phyloP scores from a whole-genome alignment of 2,329 filamentous ascomycete species.

The Drechslerella dactyloides region DNA sequence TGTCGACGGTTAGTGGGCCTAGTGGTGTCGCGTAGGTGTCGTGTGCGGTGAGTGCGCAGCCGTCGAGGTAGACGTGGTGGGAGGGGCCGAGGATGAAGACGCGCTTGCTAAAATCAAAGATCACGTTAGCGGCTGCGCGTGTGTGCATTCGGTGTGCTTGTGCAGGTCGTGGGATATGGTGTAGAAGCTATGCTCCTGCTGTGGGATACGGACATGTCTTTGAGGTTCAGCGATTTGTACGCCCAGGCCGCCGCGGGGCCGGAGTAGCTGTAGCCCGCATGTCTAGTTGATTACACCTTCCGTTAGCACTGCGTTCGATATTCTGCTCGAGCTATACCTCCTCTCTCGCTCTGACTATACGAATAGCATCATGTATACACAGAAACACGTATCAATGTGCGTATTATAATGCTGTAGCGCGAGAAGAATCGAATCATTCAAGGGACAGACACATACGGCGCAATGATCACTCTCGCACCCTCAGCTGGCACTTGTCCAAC shows the following conservation, averaged over 20 bases:
- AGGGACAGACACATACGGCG: constrained; percentile 75
- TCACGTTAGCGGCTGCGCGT: constrained; percentile 5
- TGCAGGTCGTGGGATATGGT: constrained; percentile 14
- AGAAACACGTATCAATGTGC: too few species aligned
- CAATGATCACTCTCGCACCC: constrained; percentile 81
- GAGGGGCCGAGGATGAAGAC: constrained; percentile 93
- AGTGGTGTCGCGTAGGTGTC: constrained; percentile 75
- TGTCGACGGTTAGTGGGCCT: constrained; percentile 72
- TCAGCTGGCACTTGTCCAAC: constrained; percentile 60
- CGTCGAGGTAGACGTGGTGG: constrained; percentile 80
- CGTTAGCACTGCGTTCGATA: constrained; percentile 3
- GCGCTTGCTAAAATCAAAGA: constrained; percentile 77
- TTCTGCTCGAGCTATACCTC: too few species aligned
- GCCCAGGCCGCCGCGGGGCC: constrained; percentile 92
- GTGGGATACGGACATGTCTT: constrained; percentile 65
- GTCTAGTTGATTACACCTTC: constrained; percentile 64
- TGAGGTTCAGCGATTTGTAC: constrained; percentile 85
- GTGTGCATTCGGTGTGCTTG: constrained; percentile 18
- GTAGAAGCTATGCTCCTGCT: background rate
- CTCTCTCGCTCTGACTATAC: too few species aligned
- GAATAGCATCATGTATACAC: too few species aligned
- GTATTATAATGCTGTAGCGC: too few species aligned
- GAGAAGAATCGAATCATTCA: too few species aligned
- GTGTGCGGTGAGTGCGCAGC: constrained; percentile 77
- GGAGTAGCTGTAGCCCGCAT: constrained; percentile 92